Base-by-base conservation (phyloP, 2,329 filamentous ascomycete genomes). In the Albifimbria verrucaria region DNA sequence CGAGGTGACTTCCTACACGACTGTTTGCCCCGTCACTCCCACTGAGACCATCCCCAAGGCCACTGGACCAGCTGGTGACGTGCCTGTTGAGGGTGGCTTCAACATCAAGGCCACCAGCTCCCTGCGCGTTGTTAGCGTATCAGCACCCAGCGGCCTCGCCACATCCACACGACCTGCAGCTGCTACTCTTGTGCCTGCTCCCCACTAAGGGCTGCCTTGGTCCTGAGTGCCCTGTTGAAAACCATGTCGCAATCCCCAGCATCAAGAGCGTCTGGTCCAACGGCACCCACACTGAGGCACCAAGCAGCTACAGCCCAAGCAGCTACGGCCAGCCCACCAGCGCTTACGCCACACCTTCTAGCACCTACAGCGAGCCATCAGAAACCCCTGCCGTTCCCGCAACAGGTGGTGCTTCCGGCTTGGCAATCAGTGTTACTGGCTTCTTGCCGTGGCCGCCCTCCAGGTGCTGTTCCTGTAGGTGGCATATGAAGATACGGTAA, bases 371-470 rank as follows among this genome's bases (percentile, higher is more conserved):
- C n/a, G n/a, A n/a, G n/a, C n/a, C 57, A 9, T 52, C 57, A 20
- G 44, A 49, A 18, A 55, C 50, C n/a, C 63, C 67, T 52, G 63
- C 65, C 59, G 62, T 66, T 48, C 69, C 72, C 58, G 70, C 74
- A 59, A 77, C 76, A 21, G 79, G 75, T 55, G 79, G 78, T 63
- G 80, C 79, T 53, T 67, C 68, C 20, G 59, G 55, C 17, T 43
- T 68, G 42, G 56, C 54, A 4, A 54, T 62, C 17, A 58, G 68
- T 18, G 39, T 70, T 49, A 44, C 60, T 17, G 63, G 60, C 17
- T 32, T 69, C 52, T 62, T 10, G 63, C 62, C 41, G 52, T 64
- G 49, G 56, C 62, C 39, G 61, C 61, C 47, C 49, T 64, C 26
- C 66, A 69, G 55, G 50, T 64, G 32, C 44, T 69, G 52, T 58